Conservation (phyloP, 2,329 filamentous ascomycete species). For the Hypomyces perniciosus region DNA sequence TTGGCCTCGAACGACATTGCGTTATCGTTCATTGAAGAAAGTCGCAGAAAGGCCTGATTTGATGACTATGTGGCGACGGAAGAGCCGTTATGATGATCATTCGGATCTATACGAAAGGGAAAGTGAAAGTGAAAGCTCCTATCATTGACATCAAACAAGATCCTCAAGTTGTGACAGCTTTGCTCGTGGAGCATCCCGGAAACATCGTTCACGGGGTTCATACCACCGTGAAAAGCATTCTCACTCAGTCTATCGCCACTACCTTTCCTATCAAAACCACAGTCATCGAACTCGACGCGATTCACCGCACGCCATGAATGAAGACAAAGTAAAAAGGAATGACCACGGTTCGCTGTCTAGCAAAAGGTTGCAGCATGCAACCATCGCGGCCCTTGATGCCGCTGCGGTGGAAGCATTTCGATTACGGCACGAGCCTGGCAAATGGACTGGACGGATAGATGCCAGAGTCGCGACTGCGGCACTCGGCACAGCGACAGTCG, state of each 20-base stretch:
- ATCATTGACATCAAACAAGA: neutral
- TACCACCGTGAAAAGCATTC: neutral
- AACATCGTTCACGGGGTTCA: neutral
- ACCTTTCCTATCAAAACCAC: neutral
- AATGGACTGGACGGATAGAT: slow-evolving; percentile 34
- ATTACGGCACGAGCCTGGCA: slow-evolving; percentile 32
- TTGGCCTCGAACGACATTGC: too few species aligned
- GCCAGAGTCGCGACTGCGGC: slow-evolving; percentile 35
- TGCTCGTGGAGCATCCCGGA: neutral
- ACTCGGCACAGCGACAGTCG: slow-evolving; percentile 33
- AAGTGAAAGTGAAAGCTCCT: neutral
- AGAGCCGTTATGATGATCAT: too few species aligned
- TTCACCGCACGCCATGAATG: neutral
- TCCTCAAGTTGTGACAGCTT: neutral
- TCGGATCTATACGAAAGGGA: neutral
- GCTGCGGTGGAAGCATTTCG: slow-evolving; percentile 34
- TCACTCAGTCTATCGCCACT: neutral
- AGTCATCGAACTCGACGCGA: neutral
- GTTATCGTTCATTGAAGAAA: too few species aligned
- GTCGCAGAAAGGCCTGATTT: too few species aligned
- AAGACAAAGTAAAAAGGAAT: neutral
- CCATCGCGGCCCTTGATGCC: slow-evolving; percentile 28
- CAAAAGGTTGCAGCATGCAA: slow-evolving; percentile 24
- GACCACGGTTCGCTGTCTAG: neutral
- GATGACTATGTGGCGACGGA: too few species aligned